A percentile compares a stretch with the other conserved stretches of the same genome.
phyloP scores from a whole-genome alignment of 2,329 filamentous ascomycete genomes.

The Colletotrichum kahawae region DNA sequence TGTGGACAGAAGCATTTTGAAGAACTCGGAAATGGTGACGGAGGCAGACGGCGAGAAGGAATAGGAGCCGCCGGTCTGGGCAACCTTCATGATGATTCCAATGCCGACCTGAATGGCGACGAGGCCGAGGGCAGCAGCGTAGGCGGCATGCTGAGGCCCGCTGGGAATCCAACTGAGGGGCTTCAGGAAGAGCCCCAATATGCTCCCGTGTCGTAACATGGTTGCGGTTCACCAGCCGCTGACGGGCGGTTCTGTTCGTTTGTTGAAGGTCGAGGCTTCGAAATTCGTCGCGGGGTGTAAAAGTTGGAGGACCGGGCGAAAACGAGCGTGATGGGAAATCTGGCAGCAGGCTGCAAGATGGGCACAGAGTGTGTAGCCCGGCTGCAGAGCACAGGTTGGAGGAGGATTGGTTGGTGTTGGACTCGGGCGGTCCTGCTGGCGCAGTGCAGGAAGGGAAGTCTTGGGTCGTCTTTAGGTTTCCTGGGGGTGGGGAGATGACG shows the following conservation, averaged over 20 bases:
- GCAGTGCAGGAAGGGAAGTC: background rate
- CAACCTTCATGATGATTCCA: constrained; percentile 36
- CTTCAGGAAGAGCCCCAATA: constrained; percentile 21
- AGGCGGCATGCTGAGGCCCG: constrained; percentile 25
- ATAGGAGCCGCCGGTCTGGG: constrained; percentile 31
- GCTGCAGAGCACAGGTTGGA: background rate
- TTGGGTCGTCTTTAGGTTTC: constrained; percentile 9
- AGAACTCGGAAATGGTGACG: constrained; percentile 35
- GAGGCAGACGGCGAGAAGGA: constrained; percentile 34
- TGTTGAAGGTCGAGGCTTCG: background rate
- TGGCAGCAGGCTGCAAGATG: background rate
- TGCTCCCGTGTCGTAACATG: constrained; percentile 20
- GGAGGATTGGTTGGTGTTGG: background rate
- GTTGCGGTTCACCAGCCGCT: background rate
- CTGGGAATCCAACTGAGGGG: constrained; percentile 17
- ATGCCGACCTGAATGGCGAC: constrained; percentile 39
- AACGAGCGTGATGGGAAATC: background rate
- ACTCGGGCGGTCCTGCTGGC: background rate
- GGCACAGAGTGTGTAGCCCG: background rate
- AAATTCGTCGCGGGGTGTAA: background rate
- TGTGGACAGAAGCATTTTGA: constrained; percentile 34
- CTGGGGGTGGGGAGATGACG: constrained; percentile 9
- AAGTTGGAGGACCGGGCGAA: background rate
- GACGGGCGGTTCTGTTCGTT: background rate
- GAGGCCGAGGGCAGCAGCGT: constrained; percentile 34